Evolutionary conservation across 2,329 filamentous ascomycete genomes (phyloP), one percentile per base, ranked within the genome.

Genomic region (Myriosclerotinia scirpicola): DNA sequence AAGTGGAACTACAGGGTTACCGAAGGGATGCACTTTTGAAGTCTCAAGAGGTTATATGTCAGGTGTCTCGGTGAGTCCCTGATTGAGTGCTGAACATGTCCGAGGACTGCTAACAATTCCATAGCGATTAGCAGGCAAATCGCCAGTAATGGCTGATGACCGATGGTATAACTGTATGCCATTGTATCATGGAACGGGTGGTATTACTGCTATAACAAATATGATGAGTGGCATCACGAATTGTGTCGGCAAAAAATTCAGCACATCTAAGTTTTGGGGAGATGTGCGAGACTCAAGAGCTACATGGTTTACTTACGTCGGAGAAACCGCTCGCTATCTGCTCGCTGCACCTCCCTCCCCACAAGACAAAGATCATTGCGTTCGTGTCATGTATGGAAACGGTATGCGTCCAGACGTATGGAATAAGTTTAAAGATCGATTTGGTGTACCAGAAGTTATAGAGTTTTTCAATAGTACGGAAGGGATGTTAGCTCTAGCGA

Each of bases 391-490:
- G 78, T 87, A 83, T 72, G 88, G 88, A 67, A 90, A 90, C 73
- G 88, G 88, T 1, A 80, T 90, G 71, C 82, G 88, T 1, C 87
- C 88, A 0, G 89, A 91, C 71, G 85, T 91, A 0, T 91, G 88
- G 88, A 77, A 72, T 44, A 76, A 82, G 30, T 91, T 91, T 76
- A 79, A 83, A 52, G 83, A 88, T 58, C 82, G 87, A 15, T 90
- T 90, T 74, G 83, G 83, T 62, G 83, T 90, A 70, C 77, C 81
- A 15, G 82, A 84, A 38, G 85, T 93, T 2, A 81, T 80, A 68
- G 90, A 93, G 76, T 92, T 93, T 78, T 93, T 92, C 81, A 90
- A 89, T 75, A 90, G 87, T 67, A 91, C 88, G 1, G 90, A 93
- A 77, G 89, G 90, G 40, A 82, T 91, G 60, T 83, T 93, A 72